A percentile compares a stretch with the other conserved stretches of the same genome.
Conservation (phyloP, 768 basidiomycete species). For the Collybia sordida region DNA sequence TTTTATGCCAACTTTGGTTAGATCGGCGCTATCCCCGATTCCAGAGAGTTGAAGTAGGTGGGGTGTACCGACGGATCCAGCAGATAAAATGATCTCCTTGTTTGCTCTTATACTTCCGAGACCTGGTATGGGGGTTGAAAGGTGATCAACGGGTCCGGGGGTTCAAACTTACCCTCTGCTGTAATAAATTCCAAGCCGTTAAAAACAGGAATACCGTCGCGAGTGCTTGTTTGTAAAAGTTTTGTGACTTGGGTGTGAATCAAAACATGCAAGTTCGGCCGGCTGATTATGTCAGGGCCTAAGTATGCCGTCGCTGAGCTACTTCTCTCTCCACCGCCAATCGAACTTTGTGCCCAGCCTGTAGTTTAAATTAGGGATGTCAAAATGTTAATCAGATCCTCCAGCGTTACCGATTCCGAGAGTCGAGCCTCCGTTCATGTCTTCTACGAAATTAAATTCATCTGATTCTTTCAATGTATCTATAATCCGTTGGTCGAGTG, state of each 20-base stretch:
- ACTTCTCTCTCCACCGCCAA: constrained; percentile 20
- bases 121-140: neutral
- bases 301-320: constrained; percentile 32
- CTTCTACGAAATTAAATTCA: constrained; percentile 17
- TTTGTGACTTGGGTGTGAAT: constrained; percentile 20
- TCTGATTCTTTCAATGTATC: constrained; percentile 25
- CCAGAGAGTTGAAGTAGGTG: constrained; percentile 6
- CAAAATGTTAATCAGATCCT: neutral
- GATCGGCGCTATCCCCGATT: neutral
- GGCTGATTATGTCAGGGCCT: constrained; percentile 18
- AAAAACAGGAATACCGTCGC: neutral
- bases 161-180: neutral
- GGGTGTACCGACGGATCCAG: constrained; percentile 7
- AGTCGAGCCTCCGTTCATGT: constrained; percentile 26
- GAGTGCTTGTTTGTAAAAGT: constrained; percentile 3
- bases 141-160: neutral
- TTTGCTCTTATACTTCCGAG: constrained; percentile 2
- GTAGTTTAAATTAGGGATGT: neutral
- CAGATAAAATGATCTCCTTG: constrained; percentile 10
- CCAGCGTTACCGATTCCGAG: constrained; percentile 29
- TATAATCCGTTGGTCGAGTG: constrained; percentile 14
- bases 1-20: neutral
- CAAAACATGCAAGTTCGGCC: constrained; percentile 29
- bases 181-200: constrained; percentile 1
- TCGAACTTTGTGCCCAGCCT: constrained; percentile 16